Evolutionary conservation across 129 eudicot species (phyloP), one percentile per base, ranked within the genome.

Genomic region (Logfia minima): DNA sequence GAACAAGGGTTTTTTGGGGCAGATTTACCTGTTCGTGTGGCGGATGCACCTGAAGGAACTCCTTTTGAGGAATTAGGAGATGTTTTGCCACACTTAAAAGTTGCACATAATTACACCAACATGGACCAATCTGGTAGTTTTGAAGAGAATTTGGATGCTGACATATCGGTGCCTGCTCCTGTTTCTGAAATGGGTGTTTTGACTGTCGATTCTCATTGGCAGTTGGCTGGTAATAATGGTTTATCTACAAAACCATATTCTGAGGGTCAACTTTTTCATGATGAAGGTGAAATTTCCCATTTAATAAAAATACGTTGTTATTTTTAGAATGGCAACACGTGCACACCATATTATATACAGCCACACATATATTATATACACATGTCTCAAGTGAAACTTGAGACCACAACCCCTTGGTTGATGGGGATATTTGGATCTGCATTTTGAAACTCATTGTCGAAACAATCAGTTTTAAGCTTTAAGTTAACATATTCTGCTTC

Each of bases 1-100:
- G 97, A 90, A 26, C 98, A 91, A 86, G 97, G 97, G 8, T 93
- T 91, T 77, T 93, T 93, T 80, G 97, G 98, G 68, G 77, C 82
- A 24, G 97, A 93, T 17, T 79, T 93, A 58, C 97, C 90, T 0
- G 98, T 93, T 64, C 91, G 93, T 66, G 65, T 91, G 83, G 89
- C 82, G 51, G 92, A 88, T 89, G 91, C 96, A 69, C 88, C 93
- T 18, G 97, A 93, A 34, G 88, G 77, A 6, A 78, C 90, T 43
- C 91, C 97, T 60, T 93, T 91, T 66, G 81, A 51, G 21, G 93
- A 87, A 69, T 74, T 93, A 84, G 97, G 97, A 14, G 96, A 84
- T 39, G 86, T 91, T 22, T 87, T 93, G 96, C 98, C 97, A 26
- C 84, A 84, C 43, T 62, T 93, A 37, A 80, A 66, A 83, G 70